Evolutionary conservation across 2,329 filamentous ascomycete species (phyloP).

Genomic region (Stagonosporopsis chrysanthemi): DNA sequence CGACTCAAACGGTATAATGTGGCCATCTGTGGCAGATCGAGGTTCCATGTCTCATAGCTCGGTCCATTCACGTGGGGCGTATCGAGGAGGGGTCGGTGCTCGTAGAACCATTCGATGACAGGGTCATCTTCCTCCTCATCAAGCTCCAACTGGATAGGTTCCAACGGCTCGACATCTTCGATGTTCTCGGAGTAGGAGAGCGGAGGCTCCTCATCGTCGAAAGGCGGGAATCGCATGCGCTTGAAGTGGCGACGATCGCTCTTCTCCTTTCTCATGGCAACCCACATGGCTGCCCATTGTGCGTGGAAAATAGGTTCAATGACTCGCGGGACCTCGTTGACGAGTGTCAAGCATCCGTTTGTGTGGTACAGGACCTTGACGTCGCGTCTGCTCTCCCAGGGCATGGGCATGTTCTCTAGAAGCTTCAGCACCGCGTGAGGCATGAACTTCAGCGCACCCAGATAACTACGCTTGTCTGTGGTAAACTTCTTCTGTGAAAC

Average conservation of each 20-base stretch:
- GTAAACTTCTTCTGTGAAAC: conserved; percentile 99
- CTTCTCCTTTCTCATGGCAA: conserved; percentile 97
- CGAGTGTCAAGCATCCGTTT: conserved; percentile 94
- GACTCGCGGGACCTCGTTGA: conserved; percentile 95
- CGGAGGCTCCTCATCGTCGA: conserved; percentile 97
- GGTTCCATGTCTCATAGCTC: conserved; percentile 96
- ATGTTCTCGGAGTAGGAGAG: conserved; percentile 99
- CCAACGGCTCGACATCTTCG: conserved; percentile 95
- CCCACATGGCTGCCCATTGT: conserved; percentile 99
- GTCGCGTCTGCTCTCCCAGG: conserved; percentile 94
- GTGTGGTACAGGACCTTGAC: conserved; percentile 99
- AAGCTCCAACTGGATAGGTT: conserved; percentile 98
- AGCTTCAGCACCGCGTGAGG: conserved; percentile 97
- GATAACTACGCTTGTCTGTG: conserved; percentile 96
- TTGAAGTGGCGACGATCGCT: conserved; percentile 96
- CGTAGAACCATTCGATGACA: conserved; percentile 97
- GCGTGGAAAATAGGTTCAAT: conserved; percentile 98
- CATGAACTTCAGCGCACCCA: conserved; percentile 99
- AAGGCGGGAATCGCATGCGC: conserved; percentile 97
- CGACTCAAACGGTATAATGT: conserved; percentile 90
- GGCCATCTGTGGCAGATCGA: conserved; percentile 93
- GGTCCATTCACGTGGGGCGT: conserved; percentile 94
- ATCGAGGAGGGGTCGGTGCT: conserved; percentile 88
- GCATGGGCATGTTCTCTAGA: conserved; percentile 99
- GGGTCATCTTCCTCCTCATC: conserved; percentile 92